Percentiles rank a stretch among this genome's conserved stretches.
phyloP scores from a whole-genome alignment of 805 yeast species.

The Wickerhamomyces hampshirensis region DNA sequence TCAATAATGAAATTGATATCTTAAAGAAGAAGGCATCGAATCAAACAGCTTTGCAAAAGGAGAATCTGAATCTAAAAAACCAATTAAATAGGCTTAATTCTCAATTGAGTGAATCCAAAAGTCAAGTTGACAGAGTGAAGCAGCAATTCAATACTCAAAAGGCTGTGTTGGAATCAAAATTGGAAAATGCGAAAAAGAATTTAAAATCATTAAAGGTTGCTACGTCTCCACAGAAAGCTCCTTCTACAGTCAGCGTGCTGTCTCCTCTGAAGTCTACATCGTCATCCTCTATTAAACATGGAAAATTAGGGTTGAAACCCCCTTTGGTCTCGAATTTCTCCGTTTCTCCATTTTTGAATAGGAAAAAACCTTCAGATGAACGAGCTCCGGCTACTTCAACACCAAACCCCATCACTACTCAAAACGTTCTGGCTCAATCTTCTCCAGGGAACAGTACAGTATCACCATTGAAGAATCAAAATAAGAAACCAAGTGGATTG shows the following conservation, averaged over 20 bases:
- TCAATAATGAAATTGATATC: constrained; percentile 19
- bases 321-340: constrained; percentile 15
- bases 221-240: constrained; percentile 6
- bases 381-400: constrained; percentile 13
- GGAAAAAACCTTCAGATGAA: constrained; percentile 8
- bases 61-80: constrained; percentile 29
- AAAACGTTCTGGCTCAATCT: constrained; percentile 20
- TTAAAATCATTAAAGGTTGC: constrained; percentile 23
- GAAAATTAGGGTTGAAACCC: constrained; percentile 7
- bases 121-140: constrained; percentile 27
- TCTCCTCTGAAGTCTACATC: constrained; percentile 16
- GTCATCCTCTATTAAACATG: neutral
- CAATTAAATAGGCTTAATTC: constrained; percentile 30
- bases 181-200: constrained; percentile 29
- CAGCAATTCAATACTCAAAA: constrained; percentile 30
- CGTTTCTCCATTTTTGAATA: constrained; percentile 21
- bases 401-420: constrained; percentile 5
- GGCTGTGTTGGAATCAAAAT: constrained; percentile 30
- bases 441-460: constrained; percentile 20
- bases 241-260: constrained; percentile 1
- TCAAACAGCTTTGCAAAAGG: constrained; percentile 20
- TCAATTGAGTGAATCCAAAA: constrained; percentile 26
- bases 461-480: constrained; percentile 20
- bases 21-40: constrained; percentile 21
- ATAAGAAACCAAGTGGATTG: constrained; percentile 18